These are phyloP conservation scores for Paecilomyces niveus DNA, from an alignment of 2,329 filamentous ascomycete species.

Conservation along the genomic window DNA sequence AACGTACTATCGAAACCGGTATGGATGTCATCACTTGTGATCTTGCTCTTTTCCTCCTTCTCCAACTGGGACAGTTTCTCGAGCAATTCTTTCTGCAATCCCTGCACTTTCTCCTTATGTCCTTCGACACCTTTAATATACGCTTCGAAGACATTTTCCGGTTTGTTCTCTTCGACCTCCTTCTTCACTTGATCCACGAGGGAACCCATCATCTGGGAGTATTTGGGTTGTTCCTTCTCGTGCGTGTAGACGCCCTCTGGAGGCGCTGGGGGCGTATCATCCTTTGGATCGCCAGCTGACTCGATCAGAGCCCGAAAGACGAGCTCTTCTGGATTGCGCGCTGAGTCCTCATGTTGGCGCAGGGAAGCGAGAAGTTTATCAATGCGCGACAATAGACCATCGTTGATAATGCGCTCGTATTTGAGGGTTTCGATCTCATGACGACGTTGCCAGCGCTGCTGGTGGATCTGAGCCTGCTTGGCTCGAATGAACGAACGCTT, in stretches of 20 bases:
- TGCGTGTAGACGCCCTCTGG: conserved; percentile 74
- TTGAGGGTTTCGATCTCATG: conserved; percentile 85
- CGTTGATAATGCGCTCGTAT: conserved; percentile 85
- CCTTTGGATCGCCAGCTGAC: conserved; percentile 60
- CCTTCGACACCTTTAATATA: conserved; percentile 72
- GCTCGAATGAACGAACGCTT: conserved; percentile 97
- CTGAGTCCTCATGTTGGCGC: conserved; percentile 62
- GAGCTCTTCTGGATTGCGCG: conserved; percentile 64
- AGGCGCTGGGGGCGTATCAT: conserved; percentile 67
- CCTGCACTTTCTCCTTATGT: conserved; percentile 71
- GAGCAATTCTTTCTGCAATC: conserved; percentile 67
- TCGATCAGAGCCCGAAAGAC: conserved; percentile 89
- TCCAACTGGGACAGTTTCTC: conserved; percentile 73
- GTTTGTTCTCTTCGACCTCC: conserved; percentile 66
- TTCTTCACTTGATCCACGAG: conserved; percentile 90
- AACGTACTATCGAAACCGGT: conserved; percentile 86
- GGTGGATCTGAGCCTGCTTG: conserved; percentile 95
- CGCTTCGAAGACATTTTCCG: conserved; percentile 61
- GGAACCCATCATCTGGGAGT: conserved; percentile 98
- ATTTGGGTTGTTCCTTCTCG: conserved; percentile 69
- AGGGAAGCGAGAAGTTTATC: conserved; percentile 68
- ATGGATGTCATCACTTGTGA: conserved; percentile 84
- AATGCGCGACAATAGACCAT: conserved; percentile 80
- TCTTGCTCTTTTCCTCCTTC: conserved; percentile 78
- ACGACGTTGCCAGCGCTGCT: conserved; percentile 76